These are phyloP conservation scores for Penicillium griseofulvum DNA, from an alignment of 2,329 filamentous ascomycete genomes.

Conservation along the genomic window DNA sequence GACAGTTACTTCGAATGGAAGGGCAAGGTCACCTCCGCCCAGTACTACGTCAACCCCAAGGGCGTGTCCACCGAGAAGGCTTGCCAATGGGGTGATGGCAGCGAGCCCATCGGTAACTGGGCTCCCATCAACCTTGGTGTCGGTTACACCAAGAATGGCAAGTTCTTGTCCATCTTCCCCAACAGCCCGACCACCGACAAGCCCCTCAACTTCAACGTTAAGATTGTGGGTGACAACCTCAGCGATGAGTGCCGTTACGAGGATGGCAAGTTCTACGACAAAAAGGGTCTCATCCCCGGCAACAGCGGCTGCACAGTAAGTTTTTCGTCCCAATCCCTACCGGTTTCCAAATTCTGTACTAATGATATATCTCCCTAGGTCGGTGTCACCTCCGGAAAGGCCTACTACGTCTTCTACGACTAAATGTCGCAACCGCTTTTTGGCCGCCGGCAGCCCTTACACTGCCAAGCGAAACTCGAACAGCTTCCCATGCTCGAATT, in stretches of 20 bases:
- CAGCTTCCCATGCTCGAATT: conserved; percentile 5
- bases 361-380: conserved; percentile 38
- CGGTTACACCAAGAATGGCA: conserved; percentile 64
- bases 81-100: conserved; percentile 72
- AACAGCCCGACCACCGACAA: conserved; percentile 73
- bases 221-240: conserved; percentile 66
- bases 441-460: conserved; percentile 8
- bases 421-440: conserved; percentile 8
- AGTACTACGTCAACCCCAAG: conserved; percentile 93
- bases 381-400: conserved; percentile 49
- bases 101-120: conserved; percentile 69
- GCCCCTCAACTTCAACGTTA: conserved; percentile 73
- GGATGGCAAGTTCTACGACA: conserved; percentile 61
- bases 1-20: conserved; percentile 75
- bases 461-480: conserved; percentile 13
- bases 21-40: conserved; percentile 73
- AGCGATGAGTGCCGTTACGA: conserved; percentile 63
- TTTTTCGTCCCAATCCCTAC: conserved; percentile 20
- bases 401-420: conserved; percentile 48
- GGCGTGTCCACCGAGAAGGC: conserved; percentile 65
- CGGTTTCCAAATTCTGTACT: conserved; percentile 4
- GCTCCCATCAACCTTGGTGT: conserved; percentile 83
- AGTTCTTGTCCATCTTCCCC: conserved; percentile 80
- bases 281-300: conserved; percentile 44
- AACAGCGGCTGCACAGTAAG: conserved; percentile 76